Evolutionary conservation across 768 basidiomycete species (phyloP), one percentile per base, ranked within the genome.

Genomic region (Coprinopsis cinerea): DNA sequence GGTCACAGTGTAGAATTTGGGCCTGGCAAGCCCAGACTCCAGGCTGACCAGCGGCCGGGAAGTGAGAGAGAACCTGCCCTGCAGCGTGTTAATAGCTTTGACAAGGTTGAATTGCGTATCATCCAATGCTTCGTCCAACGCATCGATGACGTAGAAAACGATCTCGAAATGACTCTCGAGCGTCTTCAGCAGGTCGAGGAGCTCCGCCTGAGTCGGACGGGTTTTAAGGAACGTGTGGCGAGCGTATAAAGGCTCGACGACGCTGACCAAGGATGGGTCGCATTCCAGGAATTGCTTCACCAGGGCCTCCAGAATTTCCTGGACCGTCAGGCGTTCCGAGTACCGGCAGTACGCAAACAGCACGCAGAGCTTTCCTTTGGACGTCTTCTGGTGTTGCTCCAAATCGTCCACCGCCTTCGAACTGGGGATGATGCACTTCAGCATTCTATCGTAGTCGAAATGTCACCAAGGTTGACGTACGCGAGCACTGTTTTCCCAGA

Each of bases 321-420:
- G 14, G 6, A 34, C 25, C 2, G 48, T 7, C 5, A 40, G n/a
- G 2, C 25, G 39, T 32, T 49, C 48, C 17, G 25, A 18, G 30
- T 49, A 49, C 9, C 48, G 24, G 17, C 39, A 27, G 28, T 41
- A 49, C 3, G 40, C 48, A 49, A 49, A 49, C 9, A 15, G 11
- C 2, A 49, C 36, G 17, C 5, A 40, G 15, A 42, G 11, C 10
- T 23, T 40, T 5, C 13, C 14, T 13, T 3, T 3, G n/a, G n/a
- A n/a, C n/a, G n/a, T n/a, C 7, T 28, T 17, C 2, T 6, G 3
- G 10, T 17, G 10, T 28, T 41, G 7, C 23, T 43, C 18, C 15
- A 49, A 15, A 22, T 49, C 15, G 4, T 28, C 17, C 4, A 43
- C 28, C 18, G 28, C 20, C 2, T 23, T 32, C 1, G 48, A 41